Percentiles rank a stretch among this genome's conserved stretches.
Conservation (phyloP, 1,284 basidiomycete species). For the Macrocybe sp. region DNA sequence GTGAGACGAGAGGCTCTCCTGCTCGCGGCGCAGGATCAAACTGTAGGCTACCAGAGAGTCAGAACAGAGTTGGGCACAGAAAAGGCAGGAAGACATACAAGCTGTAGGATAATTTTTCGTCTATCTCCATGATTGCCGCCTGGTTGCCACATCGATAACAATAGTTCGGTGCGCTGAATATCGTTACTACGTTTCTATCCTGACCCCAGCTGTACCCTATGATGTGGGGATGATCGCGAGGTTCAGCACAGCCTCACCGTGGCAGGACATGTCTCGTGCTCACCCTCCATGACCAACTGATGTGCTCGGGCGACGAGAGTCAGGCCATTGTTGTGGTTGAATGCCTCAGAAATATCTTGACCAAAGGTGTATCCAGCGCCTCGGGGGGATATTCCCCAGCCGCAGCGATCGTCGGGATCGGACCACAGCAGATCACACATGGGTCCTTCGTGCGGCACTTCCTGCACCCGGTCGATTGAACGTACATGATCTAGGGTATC, state of each 20-base stretch:
- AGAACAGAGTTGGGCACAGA: slow-evolving; percentile 6
- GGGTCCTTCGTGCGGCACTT: slow-evolving; percentile 98
- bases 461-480: slow-evolving; percentile 97
- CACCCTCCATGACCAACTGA: slow-evolving; percentile 98
- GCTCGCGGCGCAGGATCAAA: slow-evolving; percentile 98
- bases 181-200: slow-evolving; percentile 99
- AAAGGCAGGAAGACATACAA: slow-evolving; percentile 52
- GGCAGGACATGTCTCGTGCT: slow-evolving; percentile 19
- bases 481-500: slow-evolving; percentile 99
- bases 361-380: slow-evolving; percentile 99
- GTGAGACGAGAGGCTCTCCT: slow-evolving; percentile 95
- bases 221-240: slow-evolving; percentile 6
- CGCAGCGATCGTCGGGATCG: slow-evolving; percentile 98
- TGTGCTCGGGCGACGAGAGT: slow-evolving; percentile 95
- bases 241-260: slow-evolving; percentile 3
- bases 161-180: slow-evolving; percentile 99
- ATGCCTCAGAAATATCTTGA: slow-evolving; percentile 97
- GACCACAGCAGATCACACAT: slow-evolving; percentile 99
- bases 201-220: slow-evolving; percentile 94
- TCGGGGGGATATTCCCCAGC: slow-evolving; percentile 99
- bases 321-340: slow-evolving; percentile 98
- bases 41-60: slow-evolving; percentile 72
- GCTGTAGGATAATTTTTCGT: slow-evolving; percentile 96
- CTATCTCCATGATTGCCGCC: slow-evolving; percentile 99
- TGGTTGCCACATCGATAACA: slow-evolving; percentile 99